Base-by-base conservation (phyloP, 2,329 filamentous ascomycete species). In the Pyricularia sp. region DNA sequence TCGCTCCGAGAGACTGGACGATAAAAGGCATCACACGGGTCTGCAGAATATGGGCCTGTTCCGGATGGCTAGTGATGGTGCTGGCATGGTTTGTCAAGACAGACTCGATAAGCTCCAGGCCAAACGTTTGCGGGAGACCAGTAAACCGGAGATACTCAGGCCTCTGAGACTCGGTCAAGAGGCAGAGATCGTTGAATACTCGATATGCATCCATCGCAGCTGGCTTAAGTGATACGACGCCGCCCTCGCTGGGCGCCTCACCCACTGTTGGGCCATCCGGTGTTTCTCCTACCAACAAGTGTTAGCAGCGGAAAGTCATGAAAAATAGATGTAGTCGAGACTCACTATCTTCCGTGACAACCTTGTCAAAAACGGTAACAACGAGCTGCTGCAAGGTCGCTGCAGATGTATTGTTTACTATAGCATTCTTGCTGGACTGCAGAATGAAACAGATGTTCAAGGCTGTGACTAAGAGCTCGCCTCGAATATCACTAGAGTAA, bases 341-440 rank as follows among this genome's bases (percentile, higher is more conserved):
- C 87, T 77, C 79, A 90, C 89, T 89, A 77, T 97, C 93, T 81
- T 97, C 93, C 6, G 82, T 81, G 0, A 89, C 86, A 1, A 97
- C 93, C 77, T 96, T 95, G 77, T 98, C 95, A 78, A 97, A 98
- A 0, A 97, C 91, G 0, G 92, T 91, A 36, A 95, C 92, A 9
- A 98, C 90, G 17, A 99, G 86, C 78, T 98, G 95, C 79, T 97
- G 94, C 68, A 99, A 82, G 2, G 95, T 98, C n/a, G 95, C 95
- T 30, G 94, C 93, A 11, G 95, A 95, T 0, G 96, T 98, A 74
- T 96, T 96, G 76, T 94, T 96, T 73, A 99, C 93, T 67, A 97
- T 93, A 30, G 90, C 88, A 80, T 94, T 96, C 80, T 97, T 98
- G 78, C 92, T 95, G 69, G 88, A 90, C 79, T 98, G 94, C 66